These are phyloP conservation scores for Apiospora rasikravindrae DNA, from an alignment of 2,329 filamentous ascomycete species.

Conservation along the genomic window DNA sequence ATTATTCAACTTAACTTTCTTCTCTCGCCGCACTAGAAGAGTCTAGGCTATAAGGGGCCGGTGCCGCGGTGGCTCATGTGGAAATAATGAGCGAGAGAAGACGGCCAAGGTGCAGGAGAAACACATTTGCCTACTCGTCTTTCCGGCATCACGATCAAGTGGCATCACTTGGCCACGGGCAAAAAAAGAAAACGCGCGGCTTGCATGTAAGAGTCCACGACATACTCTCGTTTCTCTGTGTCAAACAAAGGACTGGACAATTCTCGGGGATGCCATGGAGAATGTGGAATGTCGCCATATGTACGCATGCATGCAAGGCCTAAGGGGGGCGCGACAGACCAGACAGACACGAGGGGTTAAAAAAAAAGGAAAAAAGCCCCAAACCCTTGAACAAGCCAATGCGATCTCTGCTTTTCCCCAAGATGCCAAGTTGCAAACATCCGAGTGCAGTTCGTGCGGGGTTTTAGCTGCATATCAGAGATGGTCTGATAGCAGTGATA, in stretches of 20 bases:
- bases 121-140: background rate
- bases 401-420: slow-evolving; percentile 12
- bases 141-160: slow-evolving; percentile 9
- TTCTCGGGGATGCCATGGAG: background rate
- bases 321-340: background rate
- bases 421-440: slow-evolving; percentile 8
- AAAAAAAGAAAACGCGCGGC: background rate
- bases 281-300: slow-evolving; percentile 2
- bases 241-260: background rate
- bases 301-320: background rate
- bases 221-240: background rate
- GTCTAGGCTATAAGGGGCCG: background rate
- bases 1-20: background rate
- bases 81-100: background rate
- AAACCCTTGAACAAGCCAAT: background rate
- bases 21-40: background rate
- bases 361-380: no score
- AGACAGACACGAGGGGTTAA: background rate
- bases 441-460: slow-evolving; percentile 17
- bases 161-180: background rate
- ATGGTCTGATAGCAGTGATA: background rate
- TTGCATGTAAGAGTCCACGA: background rate
- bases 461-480: background rate
- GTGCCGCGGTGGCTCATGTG: no score
- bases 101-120: no score